Evolutionary conservation across 768 basidiomycete genomes (phyloP).

Genomic region (Naganishia randhawae): DNA sequence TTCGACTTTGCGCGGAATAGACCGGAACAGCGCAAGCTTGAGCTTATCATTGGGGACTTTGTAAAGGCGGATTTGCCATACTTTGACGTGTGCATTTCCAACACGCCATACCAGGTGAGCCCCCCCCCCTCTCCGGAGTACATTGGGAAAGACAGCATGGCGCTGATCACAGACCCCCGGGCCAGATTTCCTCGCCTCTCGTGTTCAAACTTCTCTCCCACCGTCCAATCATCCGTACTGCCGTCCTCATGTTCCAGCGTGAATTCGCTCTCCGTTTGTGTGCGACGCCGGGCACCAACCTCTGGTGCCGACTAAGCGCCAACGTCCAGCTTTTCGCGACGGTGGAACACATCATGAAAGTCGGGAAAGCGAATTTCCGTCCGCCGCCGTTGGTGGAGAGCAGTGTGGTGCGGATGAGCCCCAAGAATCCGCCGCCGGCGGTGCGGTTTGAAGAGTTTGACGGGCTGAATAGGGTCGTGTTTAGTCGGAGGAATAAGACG

Average conservation of each 20-base stretch:
- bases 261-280: constrained; percentile 93
- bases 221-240: constrained; percentile 85
- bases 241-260: constrained; percentile 99
- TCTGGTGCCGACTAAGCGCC: constrained; percentile 92
- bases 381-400: constrained; percentile 93
- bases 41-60: constrained; percentile 94
- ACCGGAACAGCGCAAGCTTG: constrained; percentile 90
- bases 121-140: constrained; percentile 20
- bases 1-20: constrained; percentile 53
- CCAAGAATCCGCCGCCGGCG: constrained; percentile 90
- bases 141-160: too few species aligned
- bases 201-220: constrained; percentile 96
- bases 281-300: constrained; percentile 71
- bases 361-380: constrained; percentile 93
- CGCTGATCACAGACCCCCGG: background rate
- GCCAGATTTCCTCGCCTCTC: constrained; percentile 84
- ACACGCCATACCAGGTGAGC: constrained; percentile 88
- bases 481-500: constrained; percentile 84
- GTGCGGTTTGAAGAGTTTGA: constrained; percentile 97
- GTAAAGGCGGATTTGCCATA: constrained; percentile 97
- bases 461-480: constrained; percentile 84
- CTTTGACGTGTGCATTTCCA: constrained; percentile 98
- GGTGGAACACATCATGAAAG: constrained; percentile 93
- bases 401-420: constrained; percentile 83
- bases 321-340: constrained; percentile 97